Percentiles rank a stretch among this genome's conserved stretches.
Conservation (phyloP, 352 stramenopile genomes). For the Hyaloperonospora brassicae region DNA sequence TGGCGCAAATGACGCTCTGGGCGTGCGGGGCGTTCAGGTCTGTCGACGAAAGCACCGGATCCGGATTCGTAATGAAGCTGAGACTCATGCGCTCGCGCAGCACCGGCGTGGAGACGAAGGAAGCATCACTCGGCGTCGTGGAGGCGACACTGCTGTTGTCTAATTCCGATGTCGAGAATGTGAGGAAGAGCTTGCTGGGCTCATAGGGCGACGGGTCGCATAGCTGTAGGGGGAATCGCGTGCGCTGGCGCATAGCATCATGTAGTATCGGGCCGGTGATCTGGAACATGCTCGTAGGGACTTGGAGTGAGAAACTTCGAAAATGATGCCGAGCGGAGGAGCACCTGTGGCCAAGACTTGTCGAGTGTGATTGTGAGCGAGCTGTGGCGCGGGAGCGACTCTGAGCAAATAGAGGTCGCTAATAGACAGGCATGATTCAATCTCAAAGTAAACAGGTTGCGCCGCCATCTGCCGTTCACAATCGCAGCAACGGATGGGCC, state of each 20-base stretch:
- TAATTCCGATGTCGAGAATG: slow-evolving; percentile 14
- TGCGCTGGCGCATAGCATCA: slow-evolving; percentile 19
- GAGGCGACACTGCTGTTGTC: slow-evolving; percentile 24
- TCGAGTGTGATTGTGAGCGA: slow-evolving; percentile 21
- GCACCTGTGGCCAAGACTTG: slow-evolving; percentile 22
- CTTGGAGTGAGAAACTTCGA: background rate
- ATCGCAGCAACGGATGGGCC: slow-evolving; percentile 13
- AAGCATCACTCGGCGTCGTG: slow-evolving; percentile 21
- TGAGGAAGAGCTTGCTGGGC: slow-evolving; percentile 11
- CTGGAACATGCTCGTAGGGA: slow-evolving; percentile 20
- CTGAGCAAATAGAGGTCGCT: slow-evolving; percentile 15
- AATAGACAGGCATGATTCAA: slow-evolving; percentile 21
- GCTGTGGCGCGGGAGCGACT: slow-evolving; percentile 12
- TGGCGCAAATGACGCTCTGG: slow-evolving; percentile 34
- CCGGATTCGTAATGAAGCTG: slow-evolving; percentile 50
- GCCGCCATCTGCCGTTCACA: slow-evolving; percentile 15
- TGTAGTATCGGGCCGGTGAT: slow-evolving; percentile 20
- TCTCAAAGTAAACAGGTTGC: slow-evolving; percentile 18
- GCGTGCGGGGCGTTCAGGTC: slow-evolving; percentile 1
- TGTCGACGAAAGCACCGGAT: slow-evolving; percentile 1
- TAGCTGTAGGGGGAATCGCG: slow-evolving; percentile 23
- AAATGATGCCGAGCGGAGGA: slow-evolving; percentile 16
- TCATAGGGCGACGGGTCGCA: slow-evolving; percentile 21
- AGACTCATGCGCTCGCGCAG: slow-evolving; percentile 43
- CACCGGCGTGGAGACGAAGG: slow-evolving; percentile 17